Evolutionary conservation across 495 filamentous ascomycete genomes (phyloP).

Genomic region (Podospora anserina): DNA sequence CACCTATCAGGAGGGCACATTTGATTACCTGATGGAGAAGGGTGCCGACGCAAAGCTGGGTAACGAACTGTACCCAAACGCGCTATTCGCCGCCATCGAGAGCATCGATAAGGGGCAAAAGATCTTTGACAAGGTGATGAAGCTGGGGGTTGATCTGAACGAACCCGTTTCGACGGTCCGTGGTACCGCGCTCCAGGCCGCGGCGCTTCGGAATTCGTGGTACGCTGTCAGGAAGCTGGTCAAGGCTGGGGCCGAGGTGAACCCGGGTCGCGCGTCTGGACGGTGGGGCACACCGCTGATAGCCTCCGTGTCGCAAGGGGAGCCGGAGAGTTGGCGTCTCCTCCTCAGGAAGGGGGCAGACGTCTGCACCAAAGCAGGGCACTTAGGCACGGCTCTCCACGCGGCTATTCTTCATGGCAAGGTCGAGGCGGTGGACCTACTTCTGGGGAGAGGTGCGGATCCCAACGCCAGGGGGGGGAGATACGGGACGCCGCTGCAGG

Average conservation of each 20-base stretch:
- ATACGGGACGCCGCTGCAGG: neutral
- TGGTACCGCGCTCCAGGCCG: neutral
- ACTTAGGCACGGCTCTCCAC: neutral
- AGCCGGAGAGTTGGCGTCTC: neutral
- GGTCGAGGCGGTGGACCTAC: neutral
- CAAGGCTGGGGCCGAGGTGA: neutral
- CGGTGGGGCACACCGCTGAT: neutral
- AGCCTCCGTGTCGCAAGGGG: neutral
- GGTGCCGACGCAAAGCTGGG: neutral
- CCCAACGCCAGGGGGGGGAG: neutral
- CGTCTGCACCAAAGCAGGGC: neutral
- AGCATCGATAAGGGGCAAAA: neutral
- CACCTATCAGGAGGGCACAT: neutral
- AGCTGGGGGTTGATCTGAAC: neutral
- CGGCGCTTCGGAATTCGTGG: neutral
- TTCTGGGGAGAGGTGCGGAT: neutral
- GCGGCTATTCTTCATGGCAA: neutral
- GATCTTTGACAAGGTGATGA: neutral
- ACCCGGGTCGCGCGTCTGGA: neutral
- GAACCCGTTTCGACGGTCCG: neutral
- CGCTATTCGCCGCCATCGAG: neutral
- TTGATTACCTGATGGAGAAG: neutral
- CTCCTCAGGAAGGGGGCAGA: neutral
- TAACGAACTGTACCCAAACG: neutral
- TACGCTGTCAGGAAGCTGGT: neutral